Percentiles rank a stretch among this genome's conserved stretches.
Evolutionary conservation across 1,284 basidiomycete genomes (phyloP).

Genomic region (Somion occarium): DNA sequence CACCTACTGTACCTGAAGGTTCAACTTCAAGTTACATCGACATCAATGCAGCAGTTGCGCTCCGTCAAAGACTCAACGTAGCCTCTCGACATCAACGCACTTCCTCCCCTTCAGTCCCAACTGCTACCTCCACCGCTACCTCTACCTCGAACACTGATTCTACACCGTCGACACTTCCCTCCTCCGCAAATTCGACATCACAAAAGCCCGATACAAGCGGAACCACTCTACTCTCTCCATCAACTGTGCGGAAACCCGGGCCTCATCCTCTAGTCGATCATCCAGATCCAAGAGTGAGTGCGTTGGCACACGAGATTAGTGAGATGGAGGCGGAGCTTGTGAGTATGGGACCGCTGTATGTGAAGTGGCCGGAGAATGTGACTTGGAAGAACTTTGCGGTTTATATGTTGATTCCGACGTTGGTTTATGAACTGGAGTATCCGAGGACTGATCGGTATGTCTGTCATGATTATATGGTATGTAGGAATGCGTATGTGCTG

Average conservation of each 20-base stretch:
- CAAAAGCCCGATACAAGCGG: constrained; percentile 23
- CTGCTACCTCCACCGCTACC: background rate
- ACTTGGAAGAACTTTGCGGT: constrained; percentile 81
- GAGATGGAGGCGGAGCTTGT: constrained; percentile 77
- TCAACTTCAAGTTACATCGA: constrained; percentile 47
- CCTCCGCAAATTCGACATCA: background rate
- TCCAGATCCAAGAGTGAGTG: constrained; percentile 61
- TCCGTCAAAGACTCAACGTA: constrained; percentile 46
- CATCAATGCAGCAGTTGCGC: constrained; percentile 42
- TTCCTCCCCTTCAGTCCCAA: constrained; percentile 20
- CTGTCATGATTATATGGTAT: background rate
- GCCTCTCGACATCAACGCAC: constrained; percentile 13
- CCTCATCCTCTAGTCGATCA: constrained; percentile 71
- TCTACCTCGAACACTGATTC: too few species aligned
- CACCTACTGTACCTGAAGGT: constrained; percentile 37
- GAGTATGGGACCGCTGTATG: constrained; percentile 57
- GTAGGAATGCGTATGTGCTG: constrained; percentile 4
- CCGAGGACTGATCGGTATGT: constrained; percentile 79
- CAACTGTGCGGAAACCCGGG: constrained; percentile 16
- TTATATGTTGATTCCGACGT: constrained; percentile 87
- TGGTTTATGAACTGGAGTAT: constrained; percentile 97
- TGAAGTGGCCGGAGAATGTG: constrained; percentile 87
- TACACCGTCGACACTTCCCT: too few species aligned
- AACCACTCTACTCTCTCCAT: constrained; percentile 19
- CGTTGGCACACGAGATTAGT: constrained; percentile 73